Evolutionary conservation across 768 basidiomycete genomes (phyloP).

Genomic region (Collybia nuda): DNA sequence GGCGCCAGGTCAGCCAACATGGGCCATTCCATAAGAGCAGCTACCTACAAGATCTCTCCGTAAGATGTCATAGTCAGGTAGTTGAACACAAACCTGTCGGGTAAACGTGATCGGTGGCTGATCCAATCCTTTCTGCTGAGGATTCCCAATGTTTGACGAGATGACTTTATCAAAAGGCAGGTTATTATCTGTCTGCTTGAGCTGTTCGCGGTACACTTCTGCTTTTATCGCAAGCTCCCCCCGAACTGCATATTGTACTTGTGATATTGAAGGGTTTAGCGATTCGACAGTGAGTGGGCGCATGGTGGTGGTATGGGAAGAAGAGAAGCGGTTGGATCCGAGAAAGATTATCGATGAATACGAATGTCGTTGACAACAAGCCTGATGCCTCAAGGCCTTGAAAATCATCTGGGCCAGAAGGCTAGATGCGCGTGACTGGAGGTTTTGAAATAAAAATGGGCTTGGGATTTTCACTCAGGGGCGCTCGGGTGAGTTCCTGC

Average conservation of each 20-base stretch:
- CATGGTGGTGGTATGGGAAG: constrained; percentile 33
- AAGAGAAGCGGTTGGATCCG: neutral
- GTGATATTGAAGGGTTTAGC: constrained; percentile 81
- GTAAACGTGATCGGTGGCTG: constrained; percentile 92
- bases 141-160: constrained; percentile 96
- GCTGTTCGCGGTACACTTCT: constrained; percentile 72
- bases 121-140: constrained; percentile 93
- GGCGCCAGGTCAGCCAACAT: constrained; percentile 76
- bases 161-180: constrained; percentile 90
- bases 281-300: constrained; percentile 61
- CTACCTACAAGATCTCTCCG: constrained; percentile 52
- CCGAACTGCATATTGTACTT: constrained; percentile 95
- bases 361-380: too few relatives aligned
- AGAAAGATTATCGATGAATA: neutral
- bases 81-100: constrained; percentile 65
- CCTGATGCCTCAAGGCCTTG: too few relatives aligned
- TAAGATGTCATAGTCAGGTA: neutral
- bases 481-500: too few relatives aligned
- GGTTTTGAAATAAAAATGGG: too few relatives aligned
- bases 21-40: constrained; percentile 91
- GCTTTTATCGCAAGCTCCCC: constrained; percentile 96
- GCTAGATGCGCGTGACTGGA: too few relatives aligned
- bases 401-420: too few relatives aligned
- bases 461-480: too few relatives aligned
- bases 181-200: constrained; percentile 54